These are phyloP conservation scores for Exophiala lecanii-corni DNA, from an alignment of 2,329 filamentous ascomycete species.

Conservation along the genomic window DNA sequence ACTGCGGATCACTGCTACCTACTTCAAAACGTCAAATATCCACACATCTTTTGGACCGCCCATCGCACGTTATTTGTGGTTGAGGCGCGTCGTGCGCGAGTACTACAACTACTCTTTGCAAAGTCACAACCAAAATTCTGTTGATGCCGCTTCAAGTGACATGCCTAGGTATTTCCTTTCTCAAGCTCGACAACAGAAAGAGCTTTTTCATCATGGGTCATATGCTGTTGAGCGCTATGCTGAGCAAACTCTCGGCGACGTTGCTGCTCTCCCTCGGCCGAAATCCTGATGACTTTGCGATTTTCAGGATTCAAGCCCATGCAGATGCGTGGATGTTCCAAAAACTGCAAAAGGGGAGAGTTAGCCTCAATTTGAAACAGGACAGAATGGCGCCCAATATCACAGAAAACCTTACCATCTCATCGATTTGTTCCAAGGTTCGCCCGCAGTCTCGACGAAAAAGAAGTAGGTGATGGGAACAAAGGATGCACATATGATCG, in stretches of 20 bases:
- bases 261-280: background rate
- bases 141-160: background rate
- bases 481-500: background rate
- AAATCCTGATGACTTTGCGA: background rate
- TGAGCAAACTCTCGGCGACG: background rate
- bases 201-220: background rate
- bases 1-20: background rate
- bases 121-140: background rate
- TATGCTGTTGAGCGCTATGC: background rate
- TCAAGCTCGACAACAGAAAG: background rate
- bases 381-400: background rate
- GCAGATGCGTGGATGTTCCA: background rate
- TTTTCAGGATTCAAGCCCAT: conserved; percentile 1
- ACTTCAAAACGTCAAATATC: background rate
- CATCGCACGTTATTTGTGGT: background rate
- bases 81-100: background rate
- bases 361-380: background rate
- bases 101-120: background rate
- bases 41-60: background rate
- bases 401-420: background rate
- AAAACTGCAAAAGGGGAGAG: background rate
- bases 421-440: conserved; percentile 2
- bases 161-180: background rate
- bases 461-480: conserved; percentile 1
- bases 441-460: conserved; percentile 3